Evolutionary conservation across 192 early-diverging fungal genomes (phyloP).

Genomic region (Coemansia reversa): DNA sequence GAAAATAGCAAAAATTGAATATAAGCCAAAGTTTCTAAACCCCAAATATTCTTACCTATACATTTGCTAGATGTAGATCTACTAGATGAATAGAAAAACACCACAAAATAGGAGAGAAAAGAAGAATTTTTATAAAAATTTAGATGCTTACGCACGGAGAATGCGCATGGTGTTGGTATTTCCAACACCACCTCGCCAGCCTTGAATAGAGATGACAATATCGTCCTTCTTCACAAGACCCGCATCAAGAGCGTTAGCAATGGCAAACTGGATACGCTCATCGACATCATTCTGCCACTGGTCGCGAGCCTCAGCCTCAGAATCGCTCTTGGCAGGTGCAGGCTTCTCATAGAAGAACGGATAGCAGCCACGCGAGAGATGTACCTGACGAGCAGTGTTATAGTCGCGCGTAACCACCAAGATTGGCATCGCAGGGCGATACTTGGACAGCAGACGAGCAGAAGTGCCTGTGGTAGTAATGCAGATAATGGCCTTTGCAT

Average conservation of each 20-base stretch:
- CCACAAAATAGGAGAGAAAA: slow-evolving; percentile 3
- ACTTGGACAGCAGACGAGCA: slow-evolving; percentile 89
- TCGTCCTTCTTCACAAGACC: slow-evolving; percentile 66
- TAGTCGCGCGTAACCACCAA: slow-evolving; percentile 85
- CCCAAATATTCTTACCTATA: no score
- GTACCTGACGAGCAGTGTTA: slow-evolving; percentile 70
- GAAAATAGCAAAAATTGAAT: background rate
- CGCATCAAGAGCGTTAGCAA: slow-evolving; percentile 69
- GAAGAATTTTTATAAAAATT: background rate
- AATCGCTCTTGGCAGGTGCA: slow-evolving; percentile 37
- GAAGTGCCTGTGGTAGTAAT: slow-evolving; percentile 87
- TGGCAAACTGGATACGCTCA: slow-evolving; percentile 70
- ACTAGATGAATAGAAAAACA: no score
- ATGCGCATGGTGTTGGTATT: slow-evolving; percentile 85
- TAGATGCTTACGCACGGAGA: slow-evolving; percentile 57
- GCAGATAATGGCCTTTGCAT: slow-evolving; percentile 86
- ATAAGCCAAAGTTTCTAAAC: no score
- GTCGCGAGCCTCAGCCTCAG: slow-evolving; percentile 49
- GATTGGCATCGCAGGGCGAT: slow-evolving; percentile 88
- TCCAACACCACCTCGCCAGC: slow-evolving; percentile 74
- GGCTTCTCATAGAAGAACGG: slow-evolving; percentile 69
- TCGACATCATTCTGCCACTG: slow-evolving; percentile 87
- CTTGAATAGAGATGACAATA: slow-evolving; percentile 74
- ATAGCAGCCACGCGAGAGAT: slow-evolving; percentile 79
- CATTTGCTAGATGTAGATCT: no score